Percentiles rank a stretch among this genome's conserved stretches.
These are phyloP conservation scores for Cercospora brassicicola DNA, from an alignment of 2,329 filamentous ascomycete genomes.

Conservation along the genomic window DNA sequence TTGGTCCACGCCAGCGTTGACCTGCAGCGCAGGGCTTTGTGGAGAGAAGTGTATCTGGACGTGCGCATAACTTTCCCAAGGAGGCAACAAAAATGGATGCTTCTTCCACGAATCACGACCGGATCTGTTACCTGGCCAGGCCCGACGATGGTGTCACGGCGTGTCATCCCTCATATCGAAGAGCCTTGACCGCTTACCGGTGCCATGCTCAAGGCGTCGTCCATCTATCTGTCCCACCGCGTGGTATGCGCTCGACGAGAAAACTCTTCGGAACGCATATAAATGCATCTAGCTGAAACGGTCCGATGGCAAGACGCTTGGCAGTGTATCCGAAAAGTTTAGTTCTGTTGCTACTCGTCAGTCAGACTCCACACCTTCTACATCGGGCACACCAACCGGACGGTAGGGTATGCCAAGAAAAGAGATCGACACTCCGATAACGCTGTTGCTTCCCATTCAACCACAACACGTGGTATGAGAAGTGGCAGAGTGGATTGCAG, in stretches of 20 bases:
- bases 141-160: neutral
- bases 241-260: neutral
- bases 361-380: slow-evolving; percentile 6
- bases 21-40: neutral
- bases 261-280: neutral
- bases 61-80: neutral
- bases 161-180: neutral
- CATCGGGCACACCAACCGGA: slow-evolving; percentile 1
- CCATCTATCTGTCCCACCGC: neutral
- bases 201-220: neutral
- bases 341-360: neutral
- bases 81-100: neutral
- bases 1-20: neutral
- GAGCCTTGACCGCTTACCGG: neutral
- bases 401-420: neutral
- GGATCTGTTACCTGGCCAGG: neutral
- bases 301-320: neutral
- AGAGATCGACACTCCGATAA: neutral
- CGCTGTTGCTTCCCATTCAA: neutral
- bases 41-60: slow-evolving; percentile 1
- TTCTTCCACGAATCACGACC: neutral
- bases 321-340: neutral
- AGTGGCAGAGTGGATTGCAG: neutral
- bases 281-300: slow-evolving; percentile 9
- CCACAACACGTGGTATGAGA: neutral